Conservation (phyloP, 495 filamentous ascomycete genomes). For the Neurospora sp. region DNA sequence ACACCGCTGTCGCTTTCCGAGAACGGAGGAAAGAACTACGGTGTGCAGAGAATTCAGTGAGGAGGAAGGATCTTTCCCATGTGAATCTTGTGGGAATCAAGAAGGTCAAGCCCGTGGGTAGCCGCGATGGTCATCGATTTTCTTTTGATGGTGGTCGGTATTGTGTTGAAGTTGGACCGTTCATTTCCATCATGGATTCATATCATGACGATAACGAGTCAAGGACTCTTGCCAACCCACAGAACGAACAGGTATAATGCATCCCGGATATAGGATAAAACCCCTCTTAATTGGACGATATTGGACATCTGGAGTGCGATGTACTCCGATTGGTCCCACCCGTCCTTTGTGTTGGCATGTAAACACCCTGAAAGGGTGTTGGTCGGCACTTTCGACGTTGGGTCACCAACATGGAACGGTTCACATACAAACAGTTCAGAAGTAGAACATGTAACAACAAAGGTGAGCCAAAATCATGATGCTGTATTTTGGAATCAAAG, state of each 20-base stretch:
- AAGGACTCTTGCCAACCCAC: neutral
- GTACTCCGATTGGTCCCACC: neutral
- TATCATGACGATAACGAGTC: neutral
- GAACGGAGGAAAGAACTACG: neutral
- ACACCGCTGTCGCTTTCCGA: neutral
- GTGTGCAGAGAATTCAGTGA: neutral
- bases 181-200: neutral
- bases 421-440: neutral
- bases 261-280: neutral
- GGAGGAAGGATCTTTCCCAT: neutral
- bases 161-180: neutral
- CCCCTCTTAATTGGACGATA: neutral
- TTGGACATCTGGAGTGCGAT: neutral
- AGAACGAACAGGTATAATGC: neutral
- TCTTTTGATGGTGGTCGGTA: neutral
- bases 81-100: neutral
- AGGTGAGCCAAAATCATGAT: neutral
- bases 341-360: neutral
- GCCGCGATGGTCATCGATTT: neutral
- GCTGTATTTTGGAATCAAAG: too few species aligned
- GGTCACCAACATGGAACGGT: neutral
- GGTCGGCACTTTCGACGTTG: neutral
- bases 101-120: neutral
- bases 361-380: neutral
- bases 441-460: neutral